These are phyloP conservation scores for Hygrophoropsis aurantiaca DNA, from an alignment of 768 basidiomycete species.

Conservation along the genomic window DNA sequence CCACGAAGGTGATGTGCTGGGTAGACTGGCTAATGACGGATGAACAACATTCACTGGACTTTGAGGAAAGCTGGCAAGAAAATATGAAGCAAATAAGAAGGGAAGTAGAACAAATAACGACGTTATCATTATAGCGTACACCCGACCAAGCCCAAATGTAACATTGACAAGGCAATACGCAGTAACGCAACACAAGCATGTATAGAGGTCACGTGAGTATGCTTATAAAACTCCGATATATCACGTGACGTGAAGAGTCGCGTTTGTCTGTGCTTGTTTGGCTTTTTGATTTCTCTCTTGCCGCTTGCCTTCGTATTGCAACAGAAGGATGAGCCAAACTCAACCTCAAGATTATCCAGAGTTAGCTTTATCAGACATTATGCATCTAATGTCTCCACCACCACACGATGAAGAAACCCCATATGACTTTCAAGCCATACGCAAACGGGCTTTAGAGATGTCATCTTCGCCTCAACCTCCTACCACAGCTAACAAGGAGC, in stretches of 20 bases:
- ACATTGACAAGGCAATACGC: too few relatives aligned
- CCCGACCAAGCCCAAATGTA: too few relatives aligned
- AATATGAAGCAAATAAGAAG: conserved; percentile 56
- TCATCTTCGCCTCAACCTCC: too few relatives aligned
- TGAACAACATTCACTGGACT: conserved; percentile 51
- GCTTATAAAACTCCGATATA: conserved; percentile 17
- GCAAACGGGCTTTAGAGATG: neutral
- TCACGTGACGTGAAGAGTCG: conserved; percentile 34
- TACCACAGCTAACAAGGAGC: conserved; percentile 43
- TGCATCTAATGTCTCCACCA: conserved; percentile 52
- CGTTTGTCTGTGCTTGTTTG: conserved; percentile 38
- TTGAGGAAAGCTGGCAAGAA: conserved; percentile 68
- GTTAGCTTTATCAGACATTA: conserved; percentile 55
- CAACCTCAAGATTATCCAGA: conserved; percentile 31
- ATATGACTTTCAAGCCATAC: conserved; percentile 21
- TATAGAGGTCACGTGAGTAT: conserved; percentile 19
- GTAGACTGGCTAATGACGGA: conserved; percentile 61
- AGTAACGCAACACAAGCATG: too few relatives aligned
- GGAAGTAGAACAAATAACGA: conserved; percentile 62
- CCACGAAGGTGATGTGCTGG: conserved; percentile 56
- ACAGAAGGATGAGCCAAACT: conserved; percentile 23
- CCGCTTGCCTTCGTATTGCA: conserved; percentile 9
- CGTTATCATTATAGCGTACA: conserved; percentile 1
- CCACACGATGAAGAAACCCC: conserved; percentile 1
- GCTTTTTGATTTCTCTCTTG: conserved; percentile 28